Conservation (phyloP, 1,284 basidiomycete genomes). For the Heterobasidion irregulare region DNA sequence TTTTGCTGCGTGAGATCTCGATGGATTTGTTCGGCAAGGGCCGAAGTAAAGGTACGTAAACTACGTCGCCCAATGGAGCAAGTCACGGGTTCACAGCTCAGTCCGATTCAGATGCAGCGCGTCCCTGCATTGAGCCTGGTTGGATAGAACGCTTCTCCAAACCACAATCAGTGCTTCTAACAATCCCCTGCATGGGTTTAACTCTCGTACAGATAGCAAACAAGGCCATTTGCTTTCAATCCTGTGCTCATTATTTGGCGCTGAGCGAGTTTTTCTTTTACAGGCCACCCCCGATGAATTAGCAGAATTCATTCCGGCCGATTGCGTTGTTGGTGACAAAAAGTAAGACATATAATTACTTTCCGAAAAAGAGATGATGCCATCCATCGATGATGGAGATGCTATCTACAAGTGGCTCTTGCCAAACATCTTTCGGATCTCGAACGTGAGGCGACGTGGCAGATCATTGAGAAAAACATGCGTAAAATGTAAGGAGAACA, state of each 20-base stretch:
- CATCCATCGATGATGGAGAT: constrained; percentile 17
- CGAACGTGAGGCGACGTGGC: constrained; percentile 41
- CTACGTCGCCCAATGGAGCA: too few species aligned
- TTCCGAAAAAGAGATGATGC: not conserved
- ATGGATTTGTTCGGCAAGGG: too few species aligned
- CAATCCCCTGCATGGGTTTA: not conserved
- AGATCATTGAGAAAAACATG: constrained; percentile 53
- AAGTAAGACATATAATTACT: not conserved
- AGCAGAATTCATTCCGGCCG: not conserved
- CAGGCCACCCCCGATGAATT: not conserved
- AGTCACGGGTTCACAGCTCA: too few species aligned
- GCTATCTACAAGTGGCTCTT: constrained; percentile 23
- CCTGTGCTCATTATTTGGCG: not conserved
- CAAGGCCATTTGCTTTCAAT: not conserved
- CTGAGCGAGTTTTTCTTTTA: not conserved
- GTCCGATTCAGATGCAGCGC: too few species aligned
- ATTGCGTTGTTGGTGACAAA: not conserved
- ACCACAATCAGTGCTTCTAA: too few species aligned
- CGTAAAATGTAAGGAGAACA: constrained; percentile 25
- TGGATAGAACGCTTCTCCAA: too few species aligned
- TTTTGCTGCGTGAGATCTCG: too few species aligned
- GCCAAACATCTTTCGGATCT: constrained; percentile 28
- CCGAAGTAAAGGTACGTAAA: too few species aligned
- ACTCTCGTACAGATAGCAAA: not conserved
- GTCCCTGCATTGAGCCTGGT: too few species aligned